Evolutionary conservation across 257 asterid species (phyloP).

Genomic region (Perilla frutescens): DNA sequence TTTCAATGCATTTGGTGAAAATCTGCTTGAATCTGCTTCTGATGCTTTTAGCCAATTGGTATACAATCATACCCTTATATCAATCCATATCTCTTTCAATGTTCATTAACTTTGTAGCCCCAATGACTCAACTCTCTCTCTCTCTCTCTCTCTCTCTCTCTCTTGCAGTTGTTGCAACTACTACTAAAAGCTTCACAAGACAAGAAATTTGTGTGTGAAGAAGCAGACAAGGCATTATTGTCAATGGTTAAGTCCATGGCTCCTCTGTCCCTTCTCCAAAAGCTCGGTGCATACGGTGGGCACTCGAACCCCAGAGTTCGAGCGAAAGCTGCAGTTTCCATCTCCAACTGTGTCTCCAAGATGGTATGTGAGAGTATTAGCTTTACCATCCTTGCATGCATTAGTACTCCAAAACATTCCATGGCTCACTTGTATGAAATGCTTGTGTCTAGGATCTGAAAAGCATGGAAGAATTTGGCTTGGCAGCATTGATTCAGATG

Average conservation of each 20-base stretch:
- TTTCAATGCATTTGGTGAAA: constrained; percentile 74
- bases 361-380: constrained; percentile 55
- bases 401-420: not conserved
- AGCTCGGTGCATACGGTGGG: constrained; percentile 56
- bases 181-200: constrained; percentile 91
- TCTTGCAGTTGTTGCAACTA: constrained; percentile 77
- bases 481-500: constrained; percentile 51
- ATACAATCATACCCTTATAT: not conserved
- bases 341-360: constrained; percentile 71
- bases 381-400: constrained; percentile 6
- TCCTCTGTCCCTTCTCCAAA: constrained; percentile 75
- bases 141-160: not conserved
- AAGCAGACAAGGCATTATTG: constrained; percentile 74
- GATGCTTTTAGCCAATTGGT: constrained; percentile 77
- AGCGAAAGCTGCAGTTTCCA: constrained; percentile 82
- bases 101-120: too few species aligned
- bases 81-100: not conserved
- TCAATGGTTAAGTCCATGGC: constrained; percentile 70
- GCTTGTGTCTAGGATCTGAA: constrained; percentile 56
- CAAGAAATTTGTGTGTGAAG: constrained; percentile 96
- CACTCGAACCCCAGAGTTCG: constrained; percentile 80
- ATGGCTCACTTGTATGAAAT: constrained; percentile 27
- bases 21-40: constrained; percentile 57
- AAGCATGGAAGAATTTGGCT: constrained; percentile 76
- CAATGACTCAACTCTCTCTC: not conserved